Base-by-base conservation (phyloP, 352 stramenopile genomes). In the Phytophthora idaei region DNA sequence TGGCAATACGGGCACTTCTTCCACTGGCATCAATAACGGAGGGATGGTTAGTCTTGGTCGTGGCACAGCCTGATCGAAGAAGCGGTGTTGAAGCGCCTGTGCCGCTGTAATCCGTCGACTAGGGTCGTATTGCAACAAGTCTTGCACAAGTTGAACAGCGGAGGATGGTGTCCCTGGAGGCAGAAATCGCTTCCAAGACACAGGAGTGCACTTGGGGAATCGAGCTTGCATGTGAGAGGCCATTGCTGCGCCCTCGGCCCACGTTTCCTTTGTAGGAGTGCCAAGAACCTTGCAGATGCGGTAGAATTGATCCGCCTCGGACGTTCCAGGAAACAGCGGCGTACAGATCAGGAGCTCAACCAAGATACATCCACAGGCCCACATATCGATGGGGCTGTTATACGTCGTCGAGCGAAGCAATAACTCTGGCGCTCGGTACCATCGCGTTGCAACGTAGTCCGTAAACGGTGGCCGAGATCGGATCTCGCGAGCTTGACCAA, bases 301-400 rank as follows among this genome's bases (percentile, higher is more conserved):
- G 67, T 94, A 94, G 28, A 99, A 89, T 75, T 99, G 93, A 78
- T 99, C 97, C 17, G 95, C 89, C 70, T 99, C 97, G 17, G 78
- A 95, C 15, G 77, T 88, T 5, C 97, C 84, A n/a, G 85, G 77
- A 58, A 94, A 96, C 8, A 93, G 62, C 25, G 83, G 83, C n/a
- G 77, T 69, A 41, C 85, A 86, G 9, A 90, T 57, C 12, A 78
- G 87, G 21, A 94, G 79, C 70, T 96, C 88, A n/a, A 85, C 87
- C 68, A 92, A 77, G 55, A 92, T 93, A 52, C 85, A 95, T 29
- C 86, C 87, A 29, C 83, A 92, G 9, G 88, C 85, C 87, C 88
- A 96, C 50, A 96, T 70, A 41, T 96, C 88, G 41, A 93, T 89
- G 3, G 84, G 84, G 31, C 77, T 90, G 61, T 93, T 93, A 72